Percentiles rank a stretch among this genome's conserved stretches.
phyloP scores from a whole-genome alignment of 306 rosid species.

The Dryas alaskensis region DNA sequence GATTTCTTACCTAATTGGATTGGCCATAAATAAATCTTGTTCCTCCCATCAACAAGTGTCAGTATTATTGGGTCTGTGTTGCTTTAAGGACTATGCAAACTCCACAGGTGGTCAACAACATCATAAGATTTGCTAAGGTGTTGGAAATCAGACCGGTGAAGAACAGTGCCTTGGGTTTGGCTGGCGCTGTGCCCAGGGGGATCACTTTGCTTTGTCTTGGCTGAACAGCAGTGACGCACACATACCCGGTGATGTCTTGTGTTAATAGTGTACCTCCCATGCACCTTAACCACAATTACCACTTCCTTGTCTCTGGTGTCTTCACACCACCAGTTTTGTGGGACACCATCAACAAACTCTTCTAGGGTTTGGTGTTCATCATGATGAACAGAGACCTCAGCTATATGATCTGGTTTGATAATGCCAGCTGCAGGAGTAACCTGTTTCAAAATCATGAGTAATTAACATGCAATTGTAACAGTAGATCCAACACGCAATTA shows the following conservation, averaged over 20 bases:
- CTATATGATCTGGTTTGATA: conserved; percentile 68
- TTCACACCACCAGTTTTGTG: conserved; percentile 90
- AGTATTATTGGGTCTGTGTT: neutral
- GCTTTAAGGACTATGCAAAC: conserved; percentile 53
- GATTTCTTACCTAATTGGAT: neutral
- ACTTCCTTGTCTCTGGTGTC: conserved; percentile 83
- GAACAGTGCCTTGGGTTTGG: conserved; percentile 54
- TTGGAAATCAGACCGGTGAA: conserved; percentile 80
- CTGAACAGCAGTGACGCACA: conserved; percentile 70
- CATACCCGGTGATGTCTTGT: conserved; percentile 61
- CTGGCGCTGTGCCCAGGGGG: conserved; percentile 37
- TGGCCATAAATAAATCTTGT: neutral
- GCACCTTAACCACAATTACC: conserved; percentile 66
- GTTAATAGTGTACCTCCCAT: conserved; percentile 51
- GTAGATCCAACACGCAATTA: too few species aligned
- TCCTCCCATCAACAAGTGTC: neutral
- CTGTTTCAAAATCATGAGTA: conserved; percentile 43
- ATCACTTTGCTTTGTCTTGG: conserved; percentile 39
- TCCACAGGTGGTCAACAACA: conserved; percentile 65
- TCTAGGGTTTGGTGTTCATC: conserved; percentile 71
- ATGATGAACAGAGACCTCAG: conserved; percentile 82
- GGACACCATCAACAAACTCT: conserved; percentile 80
- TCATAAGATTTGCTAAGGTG: conserved; percentile 63
- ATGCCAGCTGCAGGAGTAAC: conserved; percentile 82
- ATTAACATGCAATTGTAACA: neutral